phyloP scores from a whole-genome alignment of 257 asterid genomes.

The Ehretia macrophylla region DNA sequence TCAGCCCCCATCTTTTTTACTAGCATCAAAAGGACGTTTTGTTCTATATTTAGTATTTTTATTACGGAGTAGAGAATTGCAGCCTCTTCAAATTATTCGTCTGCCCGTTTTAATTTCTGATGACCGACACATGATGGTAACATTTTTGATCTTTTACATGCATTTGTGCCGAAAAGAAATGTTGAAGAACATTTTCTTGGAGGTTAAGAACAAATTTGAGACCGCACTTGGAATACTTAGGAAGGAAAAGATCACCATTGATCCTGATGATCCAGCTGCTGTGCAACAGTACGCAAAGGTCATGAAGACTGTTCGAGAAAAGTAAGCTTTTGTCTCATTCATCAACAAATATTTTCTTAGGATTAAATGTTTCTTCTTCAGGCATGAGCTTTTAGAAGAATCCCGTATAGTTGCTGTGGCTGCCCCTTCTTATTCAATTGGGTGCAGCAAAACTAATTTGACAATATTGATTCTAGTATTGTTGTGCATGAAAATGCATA shows the following conservation, averaged over 20 bases:
- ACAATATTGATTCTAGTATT: too few relatives aligned
- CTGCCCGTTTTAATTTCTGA: neutral
- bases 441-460: too few relatives aligned
- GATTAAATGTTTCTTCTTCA: neutral
- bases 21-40: too few relatives aligned
- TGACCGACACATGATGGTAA: conserved; percentile 57
- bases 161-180: too few relatives aligned
- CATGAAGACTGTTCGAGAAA: conserved; percentile 65
- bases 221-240: conserved; percentile 72
- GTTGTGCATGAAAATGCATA: too few relatives aligned
- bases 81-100: neutral
- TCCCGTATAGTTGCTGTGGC: too few relatives aligned
- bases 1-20: too few relatives aligned
- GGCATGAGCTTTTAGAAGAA: too few relatives aligned
- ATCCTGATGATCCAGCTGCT: conserved; percentile 70
- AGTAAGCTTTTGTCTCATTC: conserved; percentile 36
- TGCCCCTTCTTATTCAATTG: too few relatives aligned
- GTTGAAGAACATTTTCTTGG: conserved; percentile 93
- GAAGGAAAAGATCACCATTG: conserved; percentile 74
- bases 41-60: too few relatives aligned
- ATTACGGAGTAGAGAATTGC: too few relatives aligned
- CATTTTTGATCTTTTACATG: too few relatives aligned
- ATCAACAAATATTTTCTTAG: neutral
- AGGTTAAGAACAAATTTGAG: conserved; percentile 86
- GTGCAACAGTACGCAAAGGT: conserved; percentile 70